Evolutionary conservation across 345 rosid genomes (phyloP).

Genomic region (Euphorbia tirucalli): DNA sequence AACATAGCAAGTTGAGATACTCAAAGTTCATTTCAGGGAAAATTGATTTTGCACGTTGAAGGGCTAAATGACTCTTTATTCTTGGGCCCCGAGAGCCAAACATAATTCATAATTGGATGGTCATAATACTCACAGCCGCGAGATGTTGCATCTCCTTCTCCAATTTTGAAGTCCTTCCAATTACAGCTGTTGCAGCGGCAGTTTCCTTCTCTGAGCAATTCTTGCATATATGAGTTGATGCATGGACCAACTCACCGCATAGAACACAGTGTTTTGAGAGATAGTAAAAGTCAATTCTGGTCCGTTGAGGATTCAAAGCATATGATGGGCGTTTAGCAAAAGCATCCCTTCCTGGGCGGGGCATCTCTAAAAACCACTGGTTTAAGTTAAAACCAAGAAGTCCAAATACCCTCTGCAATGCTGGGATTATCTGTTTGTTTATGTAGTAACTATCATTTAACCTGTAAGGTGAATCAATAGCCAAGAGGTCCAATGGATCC

Average conservation of each 20-base stretch:
- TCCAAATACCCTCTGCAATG: slow-evolving; percentile 83
- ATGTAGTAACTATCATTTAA: slow-evolving; percentile 87
- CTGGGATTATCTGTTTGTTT: slow-evolving; percentile 91
- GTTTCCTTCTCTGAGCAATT: slow-evolving; percentile 52
- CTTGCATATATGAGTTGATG: slow-evolving; percentile 60
- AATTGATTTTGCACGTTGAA: too few relatives aligned
- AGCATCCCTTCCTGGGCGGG: slow-evolving; percentile 67
- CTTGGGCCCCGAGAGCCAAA: neutral
- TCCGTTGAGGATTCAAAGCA: slow-evolving; percentile 48
- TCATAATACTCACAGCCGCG: slow-evolving; percentile 53
- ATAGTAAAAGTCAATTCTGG: slow-evolving; percentile 81
- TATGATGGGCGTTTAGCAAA: slow-evolving; percentile 48
- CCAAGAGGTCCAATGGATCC: slow-evolving; percentile 82
- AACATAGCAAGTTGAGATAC: too few relatives aligned
- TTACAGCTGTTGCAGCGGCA: slow-evolving; percentile 54
- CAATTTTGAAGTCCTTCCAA: slow-evolving; percentile 76
- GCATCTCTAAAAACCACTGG: slow-evolving; percentile 87
- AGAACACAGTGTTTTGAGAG: slow-evolving; percentile 83
- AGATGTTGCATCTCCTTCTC: slow-evolving; percentile 92
- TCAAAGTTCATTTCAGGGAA: too few relatives aligned
- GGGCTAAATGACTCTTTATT: neutral
- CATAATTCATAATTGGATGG: slow-evolving; percentile 4
- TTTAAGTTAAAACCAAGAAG: slow-evolving; percentile 78
- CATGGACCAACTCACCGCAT: slow-evolving; percentile 81
- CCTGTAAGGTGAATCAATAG: slow-evolving; percentile 66